Conservation (phyloP, 148 eudicot genomes). For the Vaccinium macrocarpon region DNA sequence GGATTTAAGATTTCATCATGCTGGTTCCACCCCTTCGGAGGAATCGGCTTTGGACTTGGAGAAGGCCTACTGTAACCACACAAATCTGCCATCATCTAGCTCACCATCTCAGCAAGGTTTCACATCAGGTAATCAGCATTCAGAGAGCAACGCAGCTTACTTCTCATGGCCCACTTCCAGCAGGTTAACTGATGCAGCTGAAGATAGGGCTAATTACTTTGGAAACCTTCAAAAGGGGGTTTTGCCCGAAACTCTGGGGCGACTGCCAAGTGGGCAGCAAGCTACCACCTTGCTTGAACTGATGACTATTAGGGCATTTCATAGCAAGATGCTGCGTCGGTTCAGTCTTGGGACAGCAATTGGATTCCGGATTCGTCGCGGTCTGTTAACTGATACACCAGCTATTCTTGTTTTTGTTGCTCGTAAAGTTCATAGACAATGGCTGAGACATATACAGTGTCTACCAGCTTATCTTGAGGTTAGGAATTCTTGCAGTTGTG, state of each 20-base stretch:
- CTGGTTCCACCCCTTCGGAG: conserved; percentile 43
- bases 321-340: conserved; percentile 51
- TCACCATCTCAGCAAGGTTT: conserved; percentile 36
- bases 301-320: conserved; percentile 71
- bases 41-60: conserved; percentile 58
- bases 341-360: conserved; percentile 72
- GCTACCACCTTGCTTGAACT: conserved; percentile 63
- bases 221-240: conserved; percentile 66
- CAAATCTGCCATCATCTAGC: conserved; percentile 25
- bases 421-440: conserved; percentile 56
- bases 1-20: conserved; percentile 33
- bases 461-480: conserved; percentile 71
- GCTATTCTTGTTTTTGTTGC: conserved; percentile 78
- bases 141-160: conserved; percentile 59
- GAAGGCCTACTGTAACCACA: conserved; percentile 27
- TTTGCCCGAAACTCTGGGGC: conserved; percentile 52
- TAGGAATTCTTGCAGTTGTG: neutral
- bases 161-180: conserved; percentile 72
- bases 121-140: conserved; percentile 44
- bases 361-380: conserved; percentile 55
- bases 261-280: conserved; percentile 51
- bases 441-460: conserved; percentile 50
- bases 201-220: conserved; percentile 61
- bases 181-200: conserved; percentile 52
- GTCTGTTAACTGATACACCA: conserved; percentile 54